Evolutionary conservation across 257 asterid genomes (phyloP).

Genomic region (Ilex asprella): DNA sequence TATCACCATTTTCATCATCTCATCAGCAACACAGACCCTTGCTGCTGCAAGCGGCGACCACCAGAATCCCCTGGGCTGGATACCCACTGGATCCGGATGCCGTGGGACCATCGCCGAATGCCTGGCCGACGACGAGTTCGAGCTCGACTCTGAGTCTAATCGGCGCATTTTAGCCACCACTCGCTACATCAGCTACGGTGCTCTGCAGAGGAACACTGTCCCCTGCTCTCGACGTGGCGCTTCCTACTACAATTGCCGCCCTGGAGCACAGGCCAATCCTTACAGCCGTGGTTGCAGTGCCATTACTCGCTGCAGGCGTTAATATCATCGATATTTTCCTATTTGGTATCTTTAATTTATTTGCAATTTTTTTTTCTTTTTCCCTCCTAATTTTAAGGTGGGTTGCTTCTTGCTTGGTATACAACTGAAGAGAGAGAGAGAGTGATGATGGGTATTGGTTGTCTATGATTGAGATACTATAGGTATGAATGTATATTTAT

Average conservation of each 20-base stretch:
- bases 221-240: conserved; percentile 97
- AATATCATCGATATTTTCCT: conserved; percentile 13
- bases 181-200: conserved; percentile 89
- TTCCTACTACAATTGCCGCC: conserved; percentile 91
- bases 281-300: conserved; percentile 87
- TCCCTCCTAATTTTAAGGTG: background rate
- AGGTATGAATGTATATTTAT: conserved; percentile 6
- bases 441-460: conserved; percentile 12
- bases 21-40: conserved; percentile 8
- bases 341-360: background rate
- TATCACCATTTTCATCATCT: conserved; percentile 8
- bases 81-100: conserved; percentile 61
- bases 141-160: conserved; percentile 67
- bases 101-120: conserved; percentile 55
- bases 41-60: conserved; percentile 41
- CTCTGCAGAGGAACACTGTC: conserved; percentile 70
- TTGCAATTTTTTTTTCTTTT: background rate
- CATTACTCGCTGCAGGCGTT: conserved; percentile 85
- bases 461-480: conserved; percentile 10
- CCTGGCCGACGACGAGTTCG: conserved; percentile 43
- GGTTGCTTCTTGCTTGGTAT: conserved; percentile 14
- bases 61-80: conserved; percentile 39
- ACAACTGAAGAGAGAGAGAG: conserved; percentile 11
- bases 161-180: conserved; percentile 65
- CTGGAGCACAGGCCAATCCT: conserved; percentile 85